A percentile compares a stretch with the other conserved stretches of the same genome.
phyloP scores from a whole-genome alignment of 768 basidiomycete genomes.

The Amanita polypyramis region DNA sequence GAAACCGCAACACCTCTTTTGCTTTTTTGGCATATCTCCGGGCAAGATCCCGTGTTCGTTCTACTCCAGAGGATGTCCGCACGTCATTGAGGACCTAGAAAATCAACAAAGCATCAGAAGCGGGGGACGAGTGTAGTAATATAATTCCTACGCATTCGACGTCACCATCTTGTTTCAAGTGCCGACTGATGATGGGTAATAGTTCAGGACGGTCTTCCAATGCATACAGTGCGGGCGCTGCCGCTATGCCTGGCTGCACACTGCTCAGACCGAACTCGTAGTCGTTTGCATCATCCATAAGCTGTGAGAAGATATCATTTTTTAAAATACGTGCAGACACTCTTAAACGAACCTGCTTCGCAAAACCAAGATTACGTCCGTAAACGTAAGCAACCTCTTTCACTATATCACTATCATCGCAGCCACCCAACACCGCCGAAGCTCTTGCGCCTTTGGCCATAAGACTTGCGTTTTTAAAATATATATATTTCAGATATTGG shows the following conservation, averaged over 20 bases:
- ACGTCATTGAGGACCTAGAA: slow-evolving; percentile 60
- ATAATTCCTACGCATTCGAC: slow-evolving; percentile 55
- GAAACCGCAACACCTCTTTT: slow-evolving; percentile 46
- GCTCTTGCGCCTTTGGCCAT: slow-evolving; percentile 84
- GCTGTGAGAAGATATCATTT: slow-evolving; percentile 29
- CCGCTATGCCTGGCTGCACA: slow-evolving; percentile 35
- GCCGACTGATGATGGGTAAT: slow-evolving; percentile 66
- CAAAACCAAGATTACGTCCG: slow-evolving; percentile 83
- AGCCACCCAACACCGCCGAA: slow-evolving; percentile 82
- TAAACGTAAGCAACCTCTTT: slow-evolving; percentile 89
- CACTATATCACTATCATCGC: slow-evolving; percentile 62
- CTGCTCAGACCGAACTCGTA: slow-evolving; percentile 36
- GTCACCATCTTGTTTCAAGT: slow-evolving; percentile 71
- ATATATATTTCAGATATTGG: slow-evolving; percentile 63
- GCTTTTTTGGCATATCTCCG: slow-evolving; percentile 68
- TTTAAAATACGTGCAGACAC: slow-evolving; percentile 1
- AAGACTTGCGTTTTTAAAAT: slow-evolving; percentile 84
- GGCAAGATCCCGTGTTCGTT: slow-evolving; percentile 73
- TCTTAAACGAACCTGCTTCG: slow-evolving; percentile 33
- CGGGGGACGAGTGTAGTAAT: background rate
- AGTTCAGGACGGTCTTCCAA: slow-evolving; percentile 76
- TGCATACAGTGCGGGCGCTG: slow-evolving; percentile 79
- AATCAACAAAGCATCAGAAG: background rate
- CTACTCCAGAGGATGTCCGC: slow-evolving; percentile 58
- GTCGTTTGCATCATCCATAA: slow-evolving; percentile 78